Percentiles rank a stretch among this genome's conserved stretches.
Conservation (phyloP, 208 protist genomes). For the Leishmania amazonensis region DNA sequence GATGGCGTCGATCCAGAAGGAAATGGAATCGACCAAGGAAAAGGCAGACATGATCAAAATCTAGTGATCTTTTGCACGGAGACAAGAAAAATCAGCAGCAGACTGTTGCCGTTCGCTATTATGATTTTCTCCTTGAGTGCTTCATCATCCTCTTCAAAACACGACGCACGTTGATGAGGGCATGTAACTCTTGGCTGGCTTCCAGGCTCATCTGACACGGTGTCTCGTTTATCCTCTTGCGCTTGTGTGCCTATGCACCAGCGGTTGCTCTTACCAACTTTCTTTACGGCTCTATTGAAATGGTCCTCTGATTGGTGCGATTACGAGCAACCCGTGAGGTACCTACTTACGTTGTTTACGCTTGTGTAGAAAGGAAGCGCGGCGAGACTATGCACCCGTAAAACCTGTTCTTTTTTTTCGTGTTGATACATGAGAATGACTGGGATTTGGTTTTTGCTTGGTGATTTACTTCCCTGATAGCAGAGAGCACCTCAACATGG, state of each 20-base stretch:
- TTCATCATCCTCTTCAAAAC: background rate
- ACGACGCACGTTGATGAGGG: background rate
- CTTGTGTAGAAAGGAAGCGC: background rate
- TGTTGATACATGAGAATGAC: background rate
- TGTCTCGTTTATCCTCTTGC: background rate
- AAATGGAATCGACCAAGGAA: constrained; percentile 6
- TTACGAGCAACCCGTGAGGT: background rate
- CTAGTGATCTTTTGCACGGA: background rate
- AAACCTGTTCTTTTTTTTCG: background rate
- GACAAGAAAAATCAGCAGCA: no score
- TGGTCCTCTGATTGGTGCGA: background rate
- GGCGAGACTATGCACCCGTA: background rate
- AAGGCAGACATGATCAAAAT: constrained; percentile 7
- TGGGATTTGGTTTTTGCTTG: background rate
- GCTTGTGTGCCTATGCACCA: background rate
- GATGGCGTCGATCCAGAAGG: constrained; percentile 30
- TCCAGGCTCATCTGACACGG: background rate
- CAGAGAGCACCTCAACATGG: background rate
- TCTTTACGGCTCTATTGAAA: background rate
- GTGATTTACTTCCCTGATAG: background rate
- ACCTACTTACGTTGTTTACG: background rate
- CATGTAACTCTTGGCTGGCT: background rate
- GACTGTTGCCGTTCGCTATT: background rate
- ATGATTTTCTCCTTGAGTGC: background rate
- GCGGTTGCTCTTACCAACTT: background rate